Percentiles rank a stretch among this genome's conserved stretches.
Evolutionary conservation across 768 basidiomycete genomes (phyloP).

Genomic region (Phanerochaete sordida): DNA sequence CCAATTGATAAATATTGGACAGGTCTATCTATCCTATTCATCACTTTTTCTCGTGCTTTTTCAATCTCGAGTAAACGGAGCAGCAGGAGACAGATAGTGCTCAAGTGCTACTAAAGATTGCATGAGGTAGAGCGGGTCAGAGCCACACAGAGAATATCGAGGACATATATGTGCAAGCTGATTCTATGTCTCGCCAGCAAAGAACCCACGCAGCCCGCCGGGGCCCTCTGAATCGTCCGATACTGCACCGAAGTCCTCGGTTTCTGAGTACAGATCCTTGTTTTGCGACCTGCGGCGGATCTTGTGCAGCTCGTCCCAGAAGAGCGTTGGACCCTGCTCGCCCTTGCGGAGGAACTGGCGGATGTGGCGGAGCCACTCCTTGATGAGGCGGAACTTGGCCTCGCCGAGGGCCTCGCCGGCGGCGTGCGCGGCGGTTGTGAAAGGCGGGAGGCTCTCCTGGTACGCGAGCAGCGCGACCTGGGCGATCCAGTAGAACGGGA

Average conservation of each 20-base stretch:
- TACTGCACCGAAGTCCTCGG: neutral
- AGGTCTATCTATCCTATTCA: too few species aligned
- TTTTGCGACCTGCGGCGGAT: constrained; percentile 35
- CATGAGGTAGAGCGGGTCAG: too few species aligned
- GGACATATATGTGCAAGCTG: too few species aligned
- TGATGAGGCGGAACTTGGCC: constrained; percentile 44
- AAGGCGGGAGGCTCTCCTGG: constrained; percentile 50
- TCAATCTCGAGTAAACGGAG: too few species aligned
- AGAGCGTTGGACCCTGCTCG: constrained; percentile 43
- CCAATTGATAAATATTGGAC: too few species aligned
- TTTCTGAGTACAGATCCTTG: constrained; percentile 31
- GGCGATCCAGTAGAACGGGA: constrained; percentile 64
- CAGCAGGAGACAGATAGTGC: too few species aligned
- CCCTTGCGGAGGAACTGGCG: constrained; percentile 41
- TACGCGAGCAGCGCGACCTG: constrained; percentile 50
- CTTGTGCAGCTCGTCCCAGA: constrained; percentile 55
- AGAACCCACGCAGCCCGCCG: constrained; percentile 24
- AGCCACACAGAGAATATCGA: too few species aligned
- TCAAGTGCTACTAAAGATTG: too few species aligned
- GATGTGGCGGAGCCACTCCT: constrained; percentile 49
- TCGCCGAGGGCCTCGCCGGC: constrained; percentile 32
- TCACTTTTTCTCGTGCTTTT: too few species aligned
- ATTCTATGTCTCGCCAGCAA: constrained; percentile 10
- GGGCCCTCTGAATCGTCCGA: constrained; percentile 2
- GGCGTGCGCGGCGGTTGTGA: constrained; percentile 30